These are phyloP conservation scores for Diutina pseudorugosa DNA, from an alignment of 1,139 yeast genomes.

Conservation along the genomic window DNA sequence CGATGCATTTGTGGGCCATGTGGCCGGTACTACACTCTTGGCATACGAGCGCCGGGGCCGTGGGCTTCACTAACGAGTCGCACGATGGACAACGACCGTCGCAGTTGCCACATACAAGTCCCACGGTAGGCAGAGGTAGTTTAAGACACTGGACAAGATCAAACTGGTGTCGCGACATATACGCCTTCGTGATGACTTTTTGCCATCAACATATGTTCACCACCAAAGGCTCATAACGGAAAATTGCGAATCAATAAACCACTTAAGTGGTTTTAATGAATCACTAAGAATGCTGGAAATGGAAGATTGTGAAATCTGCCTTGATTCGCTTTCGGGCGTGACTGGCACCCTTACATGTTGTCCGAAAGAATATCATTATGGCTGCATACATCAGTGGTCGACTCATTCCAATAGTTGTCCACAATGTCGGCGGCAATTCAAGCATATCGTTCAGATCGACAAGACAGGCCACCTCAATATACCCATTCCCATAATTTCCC, in stretches of 20 bases:
- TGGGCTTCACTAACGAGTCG: conserved; percentile 76
- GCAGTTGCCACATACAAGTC: conserved; percentile 70
- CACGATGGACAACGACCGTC: conserved; percentile 91
- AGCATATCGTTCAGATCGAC: conserved; percentile 15
- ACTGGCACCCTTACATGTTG: conserved; percentile 32
- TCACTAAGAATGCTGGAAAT: background rate
- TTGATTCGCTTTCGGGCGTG: conserved; percentile 17
- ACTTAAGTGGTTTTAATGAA: background rate
- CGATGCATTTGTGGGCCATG: conserved; percentile 49
- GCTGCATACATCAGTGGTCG: conserved; percentile 37
- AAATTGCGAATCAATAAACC: background rate
- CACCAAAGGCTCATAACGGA: background rate
- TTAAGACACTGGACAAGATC: conserved; percentile 80
- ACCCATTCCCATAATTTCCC: background rate
- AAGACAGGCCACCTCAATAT: conserved; percentile 5
- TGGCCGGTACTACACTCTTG: conserved; percentile 79
- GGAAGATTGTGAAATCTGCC: conserved; percentile 36
- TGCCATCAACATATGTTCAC: background rate
- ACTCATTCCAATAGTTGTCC: conserved; percentile 40
- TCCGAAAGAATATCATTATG: conserved; percentile 31
- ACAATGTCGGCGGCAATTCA: conserved; percentile 31
- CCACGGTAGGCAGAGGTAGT: conserved; percentile 67
- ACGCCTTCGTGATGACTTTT: background rate
- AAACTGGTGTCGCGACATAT: conserved; percentile 84
- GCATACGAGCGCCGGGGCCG: conserved; percentile 62